Percentiles rank a stretch among this genome's conserved stretches.
These are phyloP conservation scores for Gigaspora rosea DNA, from an alignment of 192 early-diverging fungal genomes.

Conservation along the genomic window DNA sequence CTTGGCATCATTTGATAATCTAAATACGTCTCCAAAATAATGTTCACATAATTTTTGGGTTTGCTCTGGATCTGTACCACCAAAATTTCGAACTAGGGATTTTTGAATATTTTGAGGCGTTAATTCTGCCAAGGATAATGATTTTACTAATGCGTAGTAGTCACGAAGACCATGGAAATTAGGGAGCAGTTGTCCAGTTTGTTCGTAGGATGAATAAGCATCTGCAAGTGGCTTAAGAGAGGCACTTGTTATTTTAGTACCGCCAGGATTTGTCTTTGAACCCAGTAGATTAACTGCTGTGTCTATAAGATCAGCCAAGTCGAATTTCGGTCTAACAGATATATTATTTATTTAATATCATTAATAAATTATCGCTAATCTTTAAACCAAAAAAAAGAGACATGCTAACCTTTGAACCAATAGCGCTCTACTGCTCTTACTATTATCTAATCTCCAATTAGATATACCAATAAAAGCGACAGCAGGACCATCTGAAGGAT, in stretches of 20 bases:
- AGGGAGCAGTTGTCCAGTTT: slow-evolving; percentile 5
- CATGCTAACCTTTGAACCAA: slow-evolving; percentile 13
- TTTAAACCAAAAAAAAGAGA: neutral
- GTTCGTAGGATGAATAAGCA: slow-evolving; percentile 17
- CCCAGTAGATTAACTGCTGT: neutral
- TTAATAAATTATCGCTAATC: neutral
- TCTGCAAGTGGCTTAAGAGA: neutral
- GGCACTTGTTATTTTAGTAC: neutral
- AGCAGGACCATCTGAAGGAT: slow-evolving; percentile 20
- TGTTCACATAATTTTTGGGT: neutral
- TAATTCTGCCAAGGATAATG: neutral
- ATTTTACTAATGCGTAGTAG: slow-evolving; percentile 19
- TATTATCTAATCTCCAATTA: slow-evolving; percentile 35
- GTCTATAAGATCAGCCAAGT: slow-evolving; percentile 10
- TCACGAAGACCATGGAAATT: slow-evolving; percentile 34
- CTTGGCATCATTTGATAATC: neutral
- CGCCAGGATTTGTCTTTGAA: neutral
- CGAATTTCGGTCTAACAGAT: slow-evolving; percentile 5
- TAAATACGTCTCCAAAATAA: slow-evolving; percentile 21
- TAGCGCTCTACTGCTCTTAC: slow-evolving; percentile 30
- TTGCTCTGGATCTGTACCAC: slow-evolving; percentile 26
- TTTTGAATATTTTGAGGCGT: neutral
- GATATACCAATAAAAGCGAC: slow-evolving; percentile 29
- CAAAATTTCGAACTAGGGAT: slow-evolving; percentile 23
- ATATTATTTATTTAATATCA: neutral